These are phyloP conservation scores for Rhizoclosmatium globosum DNA, from an alignment of 192 early-diverging fungal genomes.

Conservation along the genomic window DNA sequence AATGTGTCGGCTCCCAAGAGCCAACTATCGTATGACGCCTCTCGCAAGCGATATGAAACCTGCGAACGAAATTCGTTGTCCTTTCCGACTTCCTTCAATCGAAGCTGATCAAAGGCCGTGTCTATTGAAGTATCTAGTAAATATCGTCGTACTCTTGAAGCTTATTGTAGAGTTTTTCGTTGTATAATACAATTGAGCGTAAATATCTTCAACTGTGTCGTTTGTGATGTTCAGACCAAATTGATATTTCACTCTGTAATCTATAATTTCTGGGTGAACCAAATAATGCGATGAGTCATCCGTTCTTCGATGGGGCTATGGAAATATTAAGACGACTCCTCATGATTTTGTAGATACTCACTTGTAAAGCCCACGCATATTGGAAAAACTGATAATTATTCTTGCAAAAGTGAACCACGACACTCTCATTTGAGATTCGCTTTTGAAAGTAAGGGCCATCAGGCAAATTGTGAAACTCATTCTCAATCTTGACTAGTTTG, in stretches of 20 bases:
- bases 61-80: not conserved
- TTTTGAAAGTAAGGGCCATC: not conserved
- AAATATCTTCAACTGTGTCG: not conserved
- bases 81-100: not conserved
- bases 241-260: not conserved
- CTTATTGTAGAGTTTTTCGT: not conserved
- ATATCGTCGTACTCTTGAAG: not conserved
- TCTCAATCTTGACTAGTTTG: not conserved
- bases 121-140: not conserved
- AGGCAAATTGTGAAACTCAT: not conserved
- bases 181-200: not conserved
- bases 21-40: not conserved
- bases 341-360: not conserved
- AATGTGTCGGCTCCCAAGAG: not conserved
- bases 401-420: conserved; percentile 17
- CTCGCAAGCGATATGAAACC: not conserved
- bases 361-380: not conserved
- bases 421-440: not conserved
- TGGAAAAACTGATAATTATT: not conserved
- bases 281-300: not conserved
- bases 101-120: not conserved
- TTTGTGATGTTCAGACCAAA: conserved; percentile 2
- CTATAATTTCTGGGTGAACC: not conserved
- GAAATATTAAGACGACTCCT: not conserved
- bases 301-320: too few relatives aligned